Base-by-base conservation (phyloP, 1,284 basidiomycete species). In the Trichosporon sp. region DNA sequence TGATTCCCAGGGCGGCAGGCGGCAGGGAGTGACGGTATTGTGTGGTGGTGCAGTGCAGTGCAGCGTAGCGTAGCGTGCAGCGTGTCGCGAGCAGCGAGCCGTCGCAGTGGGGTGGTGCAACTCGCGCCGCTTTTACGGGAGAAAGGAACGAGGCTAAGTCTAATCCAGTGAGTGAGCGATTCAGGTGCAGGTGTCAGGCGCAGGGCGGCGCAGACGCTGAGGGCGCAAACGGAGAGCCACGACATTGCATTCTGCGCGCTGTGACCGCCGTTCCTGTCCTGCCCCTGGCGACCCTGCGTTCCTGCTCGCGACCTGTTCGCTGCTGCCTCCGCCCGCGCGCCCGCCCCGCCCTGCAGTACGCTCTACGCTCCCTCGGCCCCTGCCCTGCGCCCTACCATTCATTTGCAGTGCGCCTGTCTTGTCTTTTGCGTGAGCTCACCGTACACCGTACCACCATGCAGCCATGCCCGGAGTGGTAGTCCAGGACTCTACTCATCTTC, bases 341-440 rank as follows among this genome's bases (percentile, higher is more conserved):
- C 38, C 38, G 38, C 38, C n/a, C 18, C 38, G 18, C 18, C 38
- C 38, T 42, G 38, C 18, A n/a, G 38, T 13, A 15, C 38, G 15
- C 23, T n/a, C 44, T 8, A 8, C 9, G 11, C 8, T 51, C 47
- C 47, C 21, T 51, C 47, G n/a, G 47, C 47, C 47, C 47, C 23
- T 51, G 47, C 47, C 21, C 47, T 25, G 47, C 47, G 47, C 47
- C 21, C 47, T 25, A 21, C 47, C 47, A 51, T 51, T 51, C 47
- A 51, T 51, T 51, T 51, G 47, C 47, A 51, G 47, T 51, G 47
- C 47, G 47, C 47, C 47, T 51, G 47, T 51, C 47, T 51, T 51
- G 47, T 51, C 47, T 51, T 51, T 51, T 51, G 47, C 47, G 47
- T 51, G 21, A 51, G 47, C 47, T 51, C 47, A 51, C 47, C 47